These are phyloP conservation scores for Scorias spongiosa DNA, from an alignment of 2,329 filamentous ascomycete species.

Conservation along the genomic window DNA sequence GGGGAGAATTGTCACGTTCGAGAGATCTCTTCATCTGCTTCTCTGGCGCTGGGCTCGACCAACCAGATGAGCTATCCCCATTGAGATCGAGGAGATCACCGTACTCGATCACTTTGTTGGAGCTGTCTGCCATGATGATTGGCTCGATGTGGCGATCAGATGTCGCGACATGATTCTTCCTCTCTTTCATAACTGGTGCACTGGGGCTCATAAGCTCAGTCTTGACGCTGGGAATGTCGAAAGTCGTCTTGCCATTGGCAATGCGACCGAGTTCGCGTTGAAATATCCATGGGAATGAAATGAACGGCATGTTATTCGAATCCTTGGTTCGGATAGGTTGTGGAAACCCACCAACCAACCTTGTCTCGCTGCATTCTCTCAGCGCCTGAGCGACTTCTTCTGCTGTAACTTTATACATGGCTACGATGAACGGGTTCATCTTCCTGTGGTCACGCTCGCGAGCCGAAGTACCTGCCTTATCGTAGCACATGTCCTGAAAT, in stretches of 20 bases:
- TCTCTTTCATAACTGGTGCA: neutral
- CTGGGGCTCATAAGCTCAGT: neutral
- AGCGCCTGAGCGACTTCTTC: slow-evolving; percentile 50
- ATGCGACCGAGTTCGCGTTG: slow-evolving; percentile 45
- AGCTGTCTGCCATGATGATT: neutral
- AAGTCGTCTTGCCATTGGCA: neutral
- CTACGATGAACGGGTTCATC: slow-evolving; percentile 60
- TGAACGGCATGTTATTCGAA: slow-evolving; percentile 53
- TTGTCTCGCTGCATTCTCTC: slow-evolving; percentile 30
- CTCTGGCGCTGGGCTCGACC: neutral
- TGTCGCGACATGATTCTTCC: neutral
- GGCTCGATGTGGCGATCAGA: neutral
- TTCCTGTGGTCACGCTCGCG: slow-evolving; percentile 31
- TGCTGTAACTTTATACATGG: slow-evolving; percentile 75
- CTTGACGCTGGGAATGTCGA: neutral
- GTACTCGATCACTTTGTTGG: neutral
- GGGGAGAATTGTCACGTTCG: no score
- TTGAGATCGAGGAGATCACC: neutral
- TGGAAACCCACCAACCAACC: slow-evolving; percentile 24
- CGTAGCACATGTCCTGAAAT: slow-evolving; percentile 52
- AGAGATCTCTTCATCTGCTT: no score
- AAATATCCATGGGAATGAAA: slow-evolving; percentile 92
- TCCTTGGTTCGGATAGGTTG: slow-evolving; percentile 24
- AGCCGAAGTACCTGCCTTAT: slow-evolving; percentile 38
- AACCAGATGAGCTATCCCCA: neutral